A percentile compares a stretch with the other conserved stretches of the same genome.
These are phyloP conservation scores for Bathelium albidoporum DNA, from an alignment of 495 filamentous ascomycete species.

Conservation along the genomic window DNA sequence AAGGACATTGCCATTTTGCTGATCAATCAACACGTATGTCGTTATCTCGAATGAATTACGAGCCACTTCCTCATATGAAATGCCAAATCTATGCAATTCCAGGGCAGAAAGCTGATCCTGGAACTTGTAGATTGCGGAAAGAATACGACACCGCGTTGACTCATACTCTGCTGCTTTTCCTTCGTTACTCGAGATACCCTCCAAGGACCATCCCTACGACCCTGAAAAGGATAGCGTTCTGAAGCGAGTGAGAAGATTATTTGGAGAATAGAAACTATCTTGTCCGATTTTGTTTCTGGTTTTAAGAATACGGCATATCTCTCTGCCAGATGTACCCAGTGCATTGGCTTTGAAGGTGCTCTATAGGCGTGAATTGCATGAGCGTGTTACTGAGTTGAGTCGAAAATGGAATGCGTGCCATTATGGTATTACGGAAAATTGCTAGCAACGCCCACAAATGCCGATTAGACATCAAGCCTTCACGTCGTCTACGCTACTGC, in stretches of 20 bases:
- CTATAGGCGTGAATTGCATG: not conserved
- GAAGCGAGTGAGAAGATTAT: conserved; percentile 77
- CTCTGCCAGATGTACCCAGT: not conserved
- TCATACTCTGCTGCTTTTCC: conserved; percentile 67
- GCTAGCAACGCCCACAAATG: not conserved
- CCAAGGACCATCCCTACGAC: conserved; percentile 98
- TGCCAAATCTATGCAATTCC: too few species aligned
- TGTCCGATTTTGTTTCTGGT: not conserved
- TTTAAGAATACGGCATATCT: not conserved
- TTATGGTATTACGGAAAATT: not conserved
- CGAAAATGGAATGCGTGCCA: not conserved
- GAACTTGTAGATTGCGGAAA: conserved; percentile 66
- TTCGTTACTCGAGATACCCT: conserved; percentile 83
- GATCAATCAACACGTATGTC: conserved; percentile 92
- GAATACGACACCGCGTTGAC: conserved; percentile 74
- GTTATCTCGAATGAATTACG: not conserved
- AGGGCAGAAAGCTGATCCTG: conserved; percentile 4
- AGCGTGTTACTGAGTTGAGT: not conserved
- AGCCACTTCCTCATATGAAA: too few species aligned
- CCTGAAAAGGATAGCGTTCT: conserved; percentile 98
- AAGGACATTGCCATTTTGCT: conserved; percentile 94
- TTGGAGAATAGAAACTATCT: conserved; percentile 57
- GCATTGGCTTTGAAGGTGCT: not conserved
- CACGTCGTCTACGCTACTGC: not conserved
- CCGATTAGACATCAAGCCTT: not conserved